Evolutionary conservation across 352 stramenopile species (phyloP), one percentile per base, ranked within the genome.

Genomic region (Phytophthora lateralis): DNA sequence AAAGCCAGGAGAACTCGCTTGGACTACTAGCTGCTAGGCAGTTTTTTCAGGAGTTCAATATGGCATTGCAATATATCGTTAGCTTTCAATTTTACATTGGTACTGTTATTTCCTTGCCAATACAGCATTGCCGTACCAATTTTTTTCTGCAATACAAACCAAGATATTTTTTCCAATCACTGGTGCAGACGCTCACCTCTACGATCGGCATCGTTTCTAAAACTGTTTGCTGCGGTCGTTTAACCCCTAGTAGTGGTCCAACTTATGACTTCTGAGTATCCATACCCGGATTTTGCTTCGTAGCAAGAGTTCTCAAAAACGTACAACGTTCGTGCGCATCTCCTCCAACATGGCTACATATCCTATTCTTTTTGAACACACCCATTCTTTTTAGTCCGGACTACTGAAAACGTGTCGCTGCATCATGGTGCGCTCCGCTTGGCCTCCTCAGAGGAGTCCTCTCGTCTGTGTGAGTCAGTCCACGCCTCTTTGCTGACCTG

Each of bases 351-450:
- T 56, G 49, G 18, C 37, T 38, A 45, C 32, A 43, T 17, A 5
- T 34, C 48, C 41, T 50, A 50, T 17, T 63, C 20, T 56, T 65
- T 60, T 41, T 49, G 27, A 26, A 44, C 12, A 27, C 29, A 3
- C 26, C 30, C 15, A 46, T 10, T 58, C 29, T 63, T 58, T 63
- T 45, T 46, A 38, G 37, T 47, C 39, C 45, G 21, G 3, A 6
- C 17, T 15, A 45, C 35, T 55, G 47, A 55, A 24, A 55, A 55
- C 47, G 55, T 63, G 55, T 63, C 45, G 34, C n/a, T 42, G 21
- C 42, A 43, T 43, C 35, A 70, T 70, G 62, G 62, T 66, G 30
- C 24, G 52, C 21, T 38, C 10, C 10, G 24, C 38, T 51, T 14
- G 2, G 45, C 15, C 55, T 57, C 11, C 6, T n/a, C n/a, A n/a